Evolutionary conservation across 1,139 yeast species (phyloP).

Genomic region (Geotrichum histeridarum): DNA sequence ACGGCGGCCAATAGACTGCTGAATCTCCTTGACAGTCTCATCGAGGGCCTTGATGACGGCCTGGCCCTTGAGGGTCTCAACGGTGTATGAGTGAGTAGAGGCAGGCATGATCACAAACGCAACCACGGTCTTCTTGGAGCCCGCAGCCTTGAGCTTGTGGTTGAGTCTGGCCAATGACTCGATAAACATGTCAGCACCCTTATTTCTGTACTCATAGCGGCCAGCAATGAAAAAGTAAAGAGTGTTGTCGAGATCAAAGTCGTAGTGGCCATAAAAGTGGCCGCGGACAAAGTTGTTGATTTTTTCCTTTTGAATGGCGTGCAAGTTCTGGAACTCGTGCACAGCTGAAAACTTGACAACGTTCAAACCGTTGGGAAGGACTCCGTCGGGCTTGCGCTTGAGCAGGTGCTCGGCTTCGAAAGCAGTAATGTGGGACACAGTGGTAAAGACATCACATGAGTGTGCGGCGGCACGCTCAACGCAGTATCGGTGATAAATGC

Average conservation of each 20-base stretch:
- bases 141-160: slow-evolving; percentile 72
- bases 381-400: slow-evolving; percentile 96
- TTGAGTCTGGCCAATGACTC: slow-evolving; percentile 90
- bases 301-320: slow-evolving; percentile 83
- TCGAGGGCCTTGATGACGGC: slow-evolving; percentile 92
- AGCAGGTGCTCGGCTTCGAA: slow-evolving; percentile 88
- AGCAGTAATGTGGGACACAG: slow-evolving; percentile 95
- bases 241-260: slow-evolving; percentile 89
- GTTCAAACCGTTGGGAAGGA: slow-evolving; percentile 91
- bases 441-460: slow-evolving; percentile 95
- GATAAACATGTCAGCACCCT: slow-evolving; percentile 93
- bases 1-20: slow-evolving; percentile 78
- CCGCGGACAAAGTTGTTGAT: slow-evolving; percentile 94
- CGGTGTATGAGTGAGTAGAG: slow-evolving; percentile 85
- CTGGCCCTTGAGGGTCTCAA: slow-evolving; percentile 92
- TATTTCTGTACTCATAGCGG: slow-evolving; percentile 91
- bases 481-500: slow-evolving; percentile 94
- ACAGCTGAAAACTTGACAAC: slow-evolving; percentile 96
- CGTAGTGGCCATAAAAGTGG: slow-evolving; percentile 93
- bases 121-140: slow-evolving; percentile 86
- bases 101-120: slow-evolving; percentile 99
- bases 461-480: slow-evolving; percentile 96
- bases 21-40: slow-evolving; percentile 82
- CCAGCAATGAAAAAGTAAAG: slow-evolving; percentile 95
- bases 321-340: slow-evolving; percentile 95